A percentile compares a stretch with the other conserved stretches of the same genome.
Conservation (phyloP, 495 filamentous ascomycete genomes). For the Pyrenopolyporus hunteri region DNA sequence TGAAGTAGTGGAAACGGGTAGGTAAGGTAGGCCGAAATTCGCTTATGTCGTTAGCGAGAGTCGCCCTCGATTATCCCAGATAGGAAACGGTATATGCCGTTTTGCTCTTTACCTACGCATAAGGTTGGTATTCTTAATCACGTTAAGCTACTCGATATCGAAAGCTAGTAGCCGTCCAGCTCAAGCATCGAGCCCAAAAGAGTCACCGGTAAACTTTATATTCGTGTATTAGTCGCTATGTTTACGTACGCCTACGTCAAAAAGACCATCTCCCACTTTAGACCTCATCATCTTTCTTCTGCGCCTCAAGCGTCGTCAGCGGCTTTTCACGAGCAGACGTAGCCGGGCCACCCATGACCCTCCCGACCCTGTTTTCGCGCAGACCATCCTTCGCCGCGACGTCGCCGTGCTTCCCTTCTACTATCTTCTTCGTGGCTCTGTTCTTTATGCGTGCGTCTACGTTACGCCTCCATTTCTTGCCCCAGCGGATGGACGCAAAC, state of each 20-base stretch:
- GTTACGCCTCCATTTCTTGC: constrained; percentile 59
- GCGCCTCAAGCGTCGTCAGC: constrained; percentile 29
- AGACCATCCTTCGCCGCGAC: background rate
- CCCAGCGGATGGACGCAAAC: constrained; percentile 58
- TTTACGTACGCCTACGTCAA: constrained; percentile 22
- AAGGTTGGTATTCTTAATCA: constrained; percentile 15
- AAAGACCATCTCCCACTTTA: constrained; percentile 15
- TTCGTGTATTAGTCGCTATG: constrained; percentile 1
- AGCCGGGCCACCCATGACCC: constrained; percentile 7
- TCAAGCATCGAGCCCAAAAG: too few relatives aligned
- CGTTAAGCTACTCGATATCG: constrained; percentile 5
- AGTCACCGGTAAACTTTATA: constrained; percentile 21
- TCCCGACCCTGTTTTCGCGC: background rate
- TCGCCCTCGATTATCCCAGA: background rate
- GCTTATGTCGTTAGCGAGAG: background rate
- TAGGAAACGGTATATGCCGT: constrained; percentile 1
- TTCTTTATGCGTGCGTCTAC: constrained; percentile 52
- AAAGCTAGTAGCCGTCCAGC: too few relatives aligned
- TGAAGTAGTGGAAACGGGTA: background rate
- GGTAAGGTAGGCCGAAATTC: constrained; percentile 3
- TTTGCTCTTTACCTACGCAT: background rate
- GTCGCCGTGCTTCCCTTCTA: constrained; percentile 21
- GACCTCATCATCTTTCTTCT: constrained; percentile 31
- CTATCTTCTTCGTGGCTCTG: constrained; percentile 34
- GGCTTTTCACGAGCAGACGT: background rate